A percentile compares a stretch with the other conserved stretches of the same genome.
Conservation (phyloP, 2,329 filamentous ascomycete species). For the Alternaria infectoria region DNA sequence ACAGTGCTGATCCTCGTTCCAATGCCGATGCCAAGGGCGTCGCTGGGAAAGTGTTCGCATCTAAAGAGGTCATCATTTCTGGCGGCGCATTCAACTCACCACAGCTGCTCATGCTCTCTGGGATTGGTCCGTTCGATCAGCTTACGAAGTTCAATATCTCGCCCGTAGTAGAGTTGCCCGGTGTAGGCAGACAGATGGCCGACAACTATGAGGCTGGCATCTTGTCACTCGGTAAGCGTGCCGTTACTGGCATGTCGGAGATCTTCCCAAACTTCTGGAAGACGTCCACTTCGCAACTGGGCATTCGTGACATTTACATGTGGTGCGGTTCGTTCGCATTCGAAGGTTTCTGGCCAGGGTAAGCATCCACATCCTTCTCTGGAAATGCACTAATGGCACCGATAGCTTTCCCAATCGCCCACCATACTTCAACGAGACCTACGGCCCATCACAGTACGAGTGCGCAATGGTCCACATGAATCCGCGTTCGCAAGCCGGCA, state of each 20-base stretch:
- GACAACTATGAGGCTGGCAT: background rate
- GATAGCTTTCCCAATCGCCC: background rate
- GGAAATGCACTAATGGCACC: background rate
- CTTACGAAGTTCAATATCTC: constrained; percentile 60
- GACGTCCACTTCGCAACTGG: constrained; percentile 15
- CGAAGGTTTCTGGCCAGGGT: background rate
- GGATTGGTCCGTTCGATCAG: constrained; percentile 62
- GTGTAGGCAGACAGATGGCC: background rate
- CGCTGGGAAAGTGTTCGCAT: constrained; percentile 17
- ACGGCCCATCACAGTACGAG: constrained; percentile 33
- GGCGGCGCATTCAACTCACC: constrained; percentile 66
- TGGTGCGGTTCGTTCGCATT: constrained; percentile 7
- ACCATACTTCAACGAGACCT: background rate
- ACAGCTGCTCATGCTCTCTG: constrained; percentile 68
- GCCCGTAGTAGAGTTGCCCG: constrained; percentile 41
- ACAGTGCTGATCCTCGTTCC: constrained; percentile 46
- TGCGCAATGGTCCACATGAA: constrained; percentile 16
- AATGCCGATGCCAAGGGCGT: constrained; percentile 41
- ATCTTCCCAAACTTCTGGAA: constrained; percentile 31
- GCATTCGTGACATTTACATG: constrained; percentile 38
- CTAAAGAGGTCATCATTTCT: constrained; percentile 33
- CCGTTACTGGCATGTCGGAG: background rate
- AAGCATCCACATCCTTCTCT: background rate
- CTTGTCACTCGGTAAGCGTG: background rate
- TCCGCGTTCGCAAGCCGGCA: constrained; percentile 50